Conservation (phyloP, 805 yeast species). For the Kuraishia molischiana region DNA sequence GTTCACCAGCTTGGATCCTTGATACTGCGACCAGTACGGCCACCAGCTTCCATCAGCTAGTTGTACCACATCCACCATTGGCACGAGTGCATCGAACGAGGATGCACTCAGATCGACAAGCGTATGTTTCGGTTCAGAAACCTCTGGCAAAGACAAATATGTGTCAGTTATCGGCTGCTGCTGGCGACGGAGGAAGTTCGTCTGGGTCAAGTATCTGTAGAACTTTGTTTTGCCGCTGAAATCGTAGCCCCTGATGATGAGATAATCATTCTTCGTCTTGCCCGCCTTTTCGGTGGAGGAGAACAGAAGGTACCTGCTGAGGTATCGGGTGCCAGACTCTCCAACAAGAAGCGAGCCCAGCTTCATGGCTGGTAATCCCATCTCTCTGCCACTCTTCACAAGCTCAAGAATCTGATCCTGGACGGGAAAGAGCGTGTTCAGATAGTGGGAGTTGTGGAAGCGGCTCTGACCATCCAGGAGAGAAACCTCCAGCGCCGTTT, state of each 20-base stretch:
- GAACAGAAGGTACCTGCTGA: constrained; percentile 6
- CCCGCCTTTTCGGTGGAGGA: constrained; percentile 12
- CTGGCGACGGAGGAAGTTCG: constrained; percentile 18
- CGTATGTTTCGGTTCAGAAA: background rate
- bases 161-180: constrained; percentile 2
- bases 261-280: constrained; percentile 14
- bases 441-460: constrained; percentile 3
- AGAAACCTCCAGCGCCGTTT: constrained; percentile 11
- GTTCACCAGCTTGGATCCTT: background rate
- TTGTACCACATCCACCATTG: background rate
- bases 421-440: constrained; percentile 52
- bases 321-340: constrained; percentile 28
- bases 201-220: constrained; percentile 50
- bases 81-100: background rate
- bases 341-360: constrained; percentile 45
- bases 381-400: constrained; percentile 26
- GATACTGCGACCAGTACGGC: constrained; percentile 1
- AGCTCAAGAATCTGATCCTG: constrained; percentile 53
- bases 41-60: background rate
- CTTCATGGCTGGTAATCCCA: constrained; percentile 55
- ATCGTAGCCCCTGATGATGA: constrained; percentile 55
- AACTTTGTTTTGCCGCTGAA: constrained; percentile 67
- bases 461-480: background rate
- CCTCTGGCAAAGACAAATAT: background rate
- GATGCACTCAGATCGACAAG: background rate